Evolutionary conservation across 140 eudicot species (phyloP), one percentile per base, ranked within the genome.

Genomic region (Anethum foeniculum): DNA sequence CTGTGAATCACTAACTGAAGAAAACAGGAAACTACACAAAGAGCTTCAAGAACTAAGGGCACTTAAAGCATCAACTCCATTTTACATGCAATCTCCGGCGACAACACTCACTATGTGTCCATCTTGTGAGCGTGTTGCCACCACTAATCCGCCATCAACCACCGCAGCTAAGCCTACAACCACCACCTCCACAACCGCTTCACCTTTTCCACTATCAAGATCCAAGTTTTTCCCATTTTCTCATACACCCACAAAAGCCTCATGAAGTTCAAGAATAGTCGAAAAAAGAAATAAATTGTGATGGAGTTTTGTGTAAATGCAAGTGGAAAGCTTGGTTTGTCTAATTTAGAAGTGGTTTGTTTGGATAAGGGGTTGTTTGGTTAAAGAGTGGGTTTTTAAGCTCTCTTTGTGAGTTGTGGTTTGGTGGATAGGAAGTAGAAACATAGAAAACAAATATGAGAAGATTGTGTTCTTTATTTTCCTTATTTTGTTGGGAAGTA

Each of bases 61-160:
- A 34, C 83, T 92, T 46, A 92, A 92, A 76, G 78, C 85, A 41
- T 78, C 93, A 25, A 86, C 82, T 64, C 93, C 95, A 48, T 90
- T 92, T 85, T 87, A 88, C 88, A 83, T 82, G 88, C 95, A 92
- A 83, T 85, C 65, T 12, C 97, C 96, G 34, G 96, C 97, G 71
- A 90, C 97, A 74, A 92, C 95, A 4, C 95, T 92, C 69, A 90
- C 95, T 36, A 90, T 92, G 96, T 92, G 97, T 41, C 93, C 93
- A 4, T 90, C 97, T 23, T 92, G 97, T 69, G 93, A 92, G 80
- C 90, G 93, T n/a, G 96, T 92, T 1, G 97, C 94, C 81, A 85
- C 90, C 56, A 80, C 91, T 60, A 9, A 75, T 27, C 83, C 71
- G 41, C 83, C 72, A 6, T 82, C 79, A 4, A 68, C 83, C 58